Base-by-base conservation (phyloP, 2,329 filamentous ascomycete species). In the Penicillium sp. region DNA sequence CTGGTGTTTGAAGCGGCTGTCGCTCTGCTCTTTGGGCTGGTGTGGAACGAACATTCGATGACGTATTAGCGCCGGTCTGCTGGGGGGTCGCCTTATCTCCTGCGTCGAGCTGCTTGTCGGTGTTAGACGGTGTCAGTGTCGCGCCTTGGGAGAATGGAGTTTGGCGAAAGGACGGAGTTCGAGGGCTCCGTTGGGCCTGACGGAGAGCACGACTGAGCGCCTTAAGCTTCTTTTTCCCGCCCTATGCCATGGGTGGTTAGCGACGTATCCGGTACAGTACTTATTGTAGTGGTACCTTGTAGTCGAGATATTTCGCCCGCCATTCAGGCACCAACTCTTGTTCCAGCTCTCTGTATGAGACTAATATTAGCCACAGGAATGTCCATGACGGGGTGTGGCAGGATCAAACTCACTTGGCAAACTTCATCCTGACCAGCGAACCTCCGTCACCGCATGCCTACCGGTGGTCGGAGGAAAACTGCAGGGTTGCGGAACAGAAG, bases 141-240 rank as follows among this genome's bases (percentile, higher is more conserved):
- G 43, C 53, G 38, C 34, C 24, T 28, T 53, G 45, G 43, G 44
- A 27, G 40, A 52, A 36, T 51, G 56, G 47, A 39, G 43, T 46
- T 29, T 63, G 61, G 52, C 69, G 65, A 34, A 69, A 51, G 36
- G 61, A 66, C 8, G 82, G 79, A 0, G 80, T 47, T n/a, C 48
- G 56, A 14, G 64, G 60, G 34, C 57, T 67, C 31, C 65, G 80
- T 68, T 73, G 81, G 70, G 73, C 70, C 58, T 71, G 77, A 45
- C 79, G 77, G 51, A 93, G 78, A 49, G 89, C 88, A 51, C 85
- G 80, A 20, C 78, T 72, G 42, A 96, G 84, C 46, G 82, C 83
- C 69, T 96, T 97, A 68, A 97, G 78, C 65, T 89, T 85, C 73
- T 96, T 96, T 73, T 97, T 97, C 50, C 89, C 91, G 40, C 65